phyloP scores from a whole-genome alignment of 2,329 filamentous ascomycete genomes.

The Phyllosticta citriasiana region DNA sequence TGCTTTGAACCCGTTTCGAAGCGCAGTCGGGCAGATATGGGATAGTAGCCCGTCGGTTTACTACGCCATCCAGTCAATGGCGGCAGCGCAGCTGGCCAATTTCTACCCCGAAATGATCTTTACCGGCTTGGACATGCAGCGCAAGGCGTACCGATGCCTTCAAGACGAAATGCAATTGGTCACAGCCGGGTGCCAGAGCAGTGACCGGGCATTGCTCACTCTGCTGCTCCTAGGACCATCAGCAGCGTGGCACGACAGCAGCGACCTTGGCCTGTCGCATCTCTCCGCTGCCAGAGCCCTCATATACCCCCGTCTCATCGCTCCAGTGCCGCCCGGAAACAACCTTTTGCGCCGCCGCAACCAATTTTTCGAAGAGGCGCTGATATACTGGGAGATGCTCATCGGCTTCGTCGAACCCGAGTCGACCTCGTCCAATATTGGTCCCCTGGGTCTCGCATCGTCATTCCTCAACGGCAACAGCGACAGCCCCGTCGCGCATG shows the following conservation, averaged over 20 bases:
- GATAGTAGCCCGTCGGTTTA: slow-evolving; percentile 49
- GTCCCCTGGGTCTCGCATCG: slow-evolving; percentile 2
- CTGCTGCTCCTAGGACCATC: slow-evolving; percentile 50
- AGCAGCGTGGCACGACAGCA: slow-evolving; percentile 50
- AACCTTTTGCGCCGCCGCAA: slow-evolving; percentile 25
- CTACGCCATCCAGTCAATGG: slow-evolving; percentile 55
- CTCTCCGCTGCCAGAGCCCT: slow-evolving; percentile 38
- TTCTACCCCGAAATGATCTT: slow-evolving; percentile 45
- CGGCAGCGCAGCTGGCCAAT: slow-evolving; percentile 50
- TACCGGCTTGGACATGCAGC: slow-evolving; percentile 41
- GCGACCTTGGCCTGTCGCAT: slow-evolving; percentile 44
- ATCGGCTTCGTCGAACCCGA: slow-evolving; percentile 44
- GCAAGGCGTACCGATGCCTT: slow-evolving; percentile 43
- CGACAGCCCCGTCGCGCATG: slow-evolving; percentile 18
- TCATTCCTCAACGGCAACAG: slow-evolving; percentile 6
- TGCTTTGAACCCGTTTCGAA: slow-evolving; percentile 50
- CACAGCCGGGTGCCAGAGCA: slow-evolving; percentile 24
- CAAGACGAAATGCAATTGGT: slow-evolving; percentile 40
- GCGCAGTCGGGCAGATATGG: slow-evolving; percentile 48
- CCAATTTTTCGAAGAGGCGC: slow-evolving; percentile 46
- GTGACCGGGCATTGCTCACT: slow-evolving; percentile 46
- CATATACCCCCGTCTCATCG: slow-evolving; percentile 35
- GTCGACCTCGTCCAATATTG: slow-evolving; percentile 3
- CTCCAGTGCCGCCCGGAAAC: slow-evolving; percentile 19
- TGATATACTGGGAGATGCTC: slow-evolving; percentile 52